phyloP scores from a whole-genome alignment of 495 filamentous ascomycete species.

The Trichocladium antarcticum region DNA sequence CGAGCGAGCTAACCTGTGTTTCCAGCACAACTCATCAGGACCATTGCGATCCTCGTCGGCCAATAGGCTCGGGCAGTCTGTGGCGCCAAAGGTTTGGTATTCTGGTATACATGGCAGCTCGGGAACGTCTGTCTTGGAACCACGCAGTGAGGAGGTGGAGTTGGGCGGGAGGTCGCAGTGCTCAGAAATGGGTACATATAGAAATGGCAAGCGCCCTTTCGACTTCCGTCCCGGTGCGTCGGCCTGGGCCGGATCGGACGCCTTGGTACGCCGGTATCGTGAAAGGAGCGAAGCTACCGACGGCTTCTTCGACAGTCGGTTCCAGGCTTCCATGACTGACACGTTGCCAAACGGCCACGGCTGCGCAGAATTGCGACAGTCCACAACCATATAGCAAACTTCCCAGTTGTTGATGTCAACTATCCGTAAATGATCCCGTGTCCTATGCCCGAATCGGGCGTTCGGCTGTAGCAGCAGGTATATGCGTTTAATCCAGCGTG shows the following conservation, averaged over 20 bases:
- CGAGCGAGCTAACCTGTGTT: background rate
- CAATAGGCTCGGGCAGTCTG: background rate
- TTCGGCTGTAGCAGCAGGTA: background rate
- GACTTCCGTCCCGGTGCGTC: no score
- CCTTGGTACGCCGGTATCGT: background rate
- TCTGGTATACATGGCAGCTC: slow-evolving; percentile 12
- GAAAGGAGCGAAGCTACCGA: no score
- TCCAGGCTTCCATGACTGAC: no score
- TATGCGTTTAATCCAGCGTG: background rate
- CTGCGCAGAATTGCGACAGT: no score
- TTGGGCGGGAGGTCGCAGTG: slow-evolving; percentile 1
- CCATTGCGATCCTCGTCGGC: background rate
- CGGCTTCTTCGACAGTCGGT: no score
- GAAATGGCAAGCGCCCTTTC: no score
- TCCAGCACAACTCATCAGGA: background rate
- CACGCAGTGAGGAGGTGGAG: background rate
- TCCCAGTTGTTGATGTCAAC: background rate
- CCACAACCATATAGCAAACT: background rate
- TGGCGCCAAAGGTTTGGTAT: slow-evolving; percentile 8
- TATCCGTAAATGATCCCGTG: background rate
- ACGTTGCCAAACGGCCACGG: no score
- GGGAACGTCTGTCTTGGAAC: slow-evolving; percentile 1
- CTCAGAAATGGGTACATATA: background rate
- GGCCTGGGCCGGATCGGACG: no score
- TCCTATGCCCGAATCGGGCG: slow-evolving; percentile 6